These are phyloP conservation scores for Claviceps fusiformis DNA, from an alignment of 2,329 filamentous ascomycete species.

Conservation along the genomic window DNA sequence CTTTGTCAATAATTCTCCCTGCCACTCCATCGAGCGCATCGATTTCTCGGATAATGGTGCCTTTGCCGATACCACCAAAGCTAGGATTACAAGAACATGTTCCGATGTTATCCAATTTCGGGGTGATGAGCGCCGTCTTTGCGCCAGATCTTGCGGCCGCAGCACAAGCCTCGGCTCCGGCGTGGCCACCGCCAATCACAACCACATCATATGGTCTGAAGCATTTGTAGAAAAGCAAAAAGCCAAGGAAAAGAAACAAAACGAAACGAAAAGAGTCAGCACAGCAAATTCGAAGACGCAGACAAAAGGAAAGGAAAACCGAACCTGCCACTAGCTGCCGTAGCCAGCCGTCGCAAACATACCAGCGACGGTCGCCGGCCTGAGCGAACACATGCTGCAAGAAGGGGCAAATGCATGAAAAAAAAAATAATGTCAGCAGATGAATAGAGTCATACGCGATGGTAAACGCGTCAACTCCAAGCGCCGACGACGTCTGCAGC, in stretches of 20 bases:
- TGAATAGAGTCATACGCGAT: too few species aligned
- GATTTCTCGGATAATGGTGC: conserved; percentile 87
- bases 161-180: conserved; percentile 84
- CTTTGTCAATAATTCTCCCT: conserved; percentile 80
- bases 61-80: conserved; percentile 97
- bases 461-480: too few species aligned
- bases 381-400: conserved; percentile 11
- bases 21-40: conserved; percentile 88
- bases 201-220: conserved; percentile 72
- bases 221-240: too few species aligned
- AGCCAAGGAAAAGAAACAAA: too few species aligned
- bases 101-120: conserved; percentile 75
- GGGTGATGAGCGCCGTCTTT: conserved; percentile 79
- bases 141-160: conserved; percentile 83
- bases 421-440: too few species aligned
- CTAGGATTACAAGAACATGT: conserved; percentile 95
- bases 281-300: background rate
- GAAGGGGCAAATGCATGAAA: conserved; percentile 5
- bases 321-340: conserved; percentile 12
- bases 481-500: too few species aligned
- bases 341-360: conserved; percentile 16
- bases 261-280: background rate
- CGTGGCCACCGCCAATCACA: conserved; percentile 91
- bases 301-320: background rate
- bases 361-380: conserved; percentile 8